Evolutionary conservation across 441 rosid genomes (phyloP), one percentile per base, ranked within the genome.

Genomic region (Adansonia rubrostipa): DNA sequence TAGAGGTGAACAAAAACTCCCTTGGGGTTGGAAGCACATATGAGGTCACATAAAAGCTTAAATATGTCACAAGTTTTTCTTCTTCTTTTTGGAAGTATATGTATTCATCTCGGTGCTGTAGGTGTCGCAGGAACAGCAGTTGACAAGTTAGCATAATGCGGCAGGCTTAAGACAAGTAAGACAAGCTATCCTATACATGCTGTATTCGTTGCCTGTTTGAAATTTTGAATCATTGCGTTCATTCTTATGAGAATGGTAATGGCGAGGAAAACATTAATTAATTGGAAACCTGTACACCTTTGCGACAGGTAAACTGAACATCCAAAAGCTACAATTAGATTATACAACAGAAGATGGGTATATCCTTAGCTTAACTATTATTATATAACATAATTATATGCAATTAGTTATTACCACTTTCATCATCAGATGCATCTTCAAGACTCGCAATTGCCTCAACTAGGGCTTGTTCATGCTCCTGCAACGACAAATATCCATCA

Each of bases 391-490:
- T 73, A 82, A 84, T 85, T 78, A 82, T 80, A 77, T 85, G 86
- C 76, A 87, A 83, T 92, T 84, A 92, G 88, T 88, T 89, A 90
- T 93, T 93, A 91, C 98, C 99, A 75, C 98, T 96, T 90, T 94
- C 99, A 80, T 93, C 97, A 50, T 95, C 99, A 85, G 99, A 95
- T 69, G 96, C 97, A 83, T 89, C 99, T 86, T 93, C 98, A 56
- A 97, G 97, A 88, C 88, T 89, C 13, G 99, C 91, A 77, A 97
- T 97, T 68, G 98, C 99, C 61, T 90, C 92, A 11, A 93, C 83
- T 53, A 97, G 90, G 70, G 99, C 98, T 89, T 88, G 91, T 81
- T 97, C 99, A 57, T 97, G 99, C 44, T 97, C 99, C 99, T 94
- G 86, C 82, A 81, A 67, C 71, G 63, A 54, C 63, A 36, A 66